These are phyloP conservation scores for Pseudogymnoascus sp. DNA, from an alignment of 2,329 filamentous ascomycete genomes.

Conservation along the genomic window DNA sequence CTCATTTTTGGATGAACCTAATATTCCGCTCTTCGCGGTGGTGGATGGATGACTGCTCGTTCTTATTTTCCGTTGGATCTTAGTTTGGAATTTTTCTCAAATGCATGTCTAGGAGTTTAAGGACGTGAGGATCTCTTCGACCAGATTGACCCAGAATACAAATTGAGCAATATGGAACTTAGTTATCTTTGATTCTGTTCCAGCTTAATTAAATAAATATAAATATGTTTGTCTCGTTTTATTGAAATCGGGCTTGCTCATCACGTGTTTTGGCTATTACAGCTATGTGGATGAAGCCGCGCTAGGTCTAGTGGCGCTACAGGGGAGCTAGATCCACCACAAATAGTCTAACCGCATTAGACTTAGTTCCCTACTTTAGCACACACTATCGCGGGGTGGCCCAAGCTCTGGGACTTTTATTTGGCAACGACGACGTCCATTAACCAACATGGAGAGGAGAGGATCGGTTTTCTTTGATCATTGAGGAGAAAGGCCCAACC, in stretches of 20 bases:
- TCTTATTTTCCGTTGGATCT: not conserved
- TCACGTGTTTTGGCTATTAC: not conserved
- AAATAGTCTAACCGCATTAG: not conserved
- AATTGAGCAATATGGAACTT: not conserved
- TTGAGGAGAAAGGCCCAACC: not conserved
- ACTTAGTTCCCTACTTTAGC: not conserved
- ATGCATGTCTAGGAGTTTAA: not conserved
- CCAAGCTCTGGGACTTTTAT: not conserved
- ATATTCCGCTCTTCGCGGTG: not conserved
- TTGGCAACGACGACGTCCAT: not conserved
- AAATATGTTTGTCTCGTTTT: not conserved
- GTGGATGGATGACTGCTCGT: not conserved
- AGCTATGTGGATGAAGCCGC: not conserved
- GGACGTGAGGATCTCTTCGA: not conserved
- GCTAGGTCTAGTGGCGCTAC: not conserved
- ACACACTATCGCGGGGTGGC: not conserved
- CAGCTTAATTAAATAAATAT: not conserved
- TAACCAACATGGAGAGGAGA: not conserved
- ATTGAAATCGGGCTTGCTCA: not conserved
- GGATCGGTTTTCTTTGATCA: not conserved
- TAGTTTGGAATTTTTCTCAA: not conserved
- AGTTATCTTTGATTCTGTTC: not conserved
- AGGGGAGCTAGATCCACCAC: not conserved
- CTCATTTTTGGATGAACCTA: not conserved
- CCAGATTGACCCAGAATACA: not conserved